A percentile compares a stretch with the other conserved stretches of the same genome.
Conservation (phyloP, 441 rosid species). For the Mallotus repandus region DNA sequence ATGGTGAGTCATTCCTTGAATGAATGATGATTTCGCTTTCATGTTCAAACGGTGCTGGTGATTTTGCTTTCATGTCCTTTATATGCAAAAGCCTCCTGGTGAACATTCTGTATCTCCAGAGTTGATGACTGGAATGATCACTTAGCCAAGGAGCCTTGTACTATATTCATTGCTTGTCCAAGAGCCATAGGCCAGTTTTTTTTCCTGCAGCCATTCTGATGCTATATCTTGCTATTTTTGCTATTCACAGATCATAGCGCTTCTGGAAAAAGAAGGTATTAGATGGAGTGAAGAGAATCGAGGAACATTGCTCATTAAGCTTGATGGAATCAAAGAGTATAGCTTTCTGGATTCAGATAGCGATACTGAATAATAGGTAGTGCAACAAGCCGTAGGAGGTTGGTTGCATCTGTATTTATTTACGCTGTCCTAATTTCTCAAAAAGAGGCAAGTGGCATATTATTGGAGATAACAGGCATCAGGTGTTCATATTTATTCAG, state of each 20-base stretch:
- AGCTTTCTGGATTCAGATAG: conserved; percentile 67
- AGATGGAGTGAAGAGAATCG: conserved; percentile 69
- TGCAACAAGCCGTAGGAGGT: neutral
- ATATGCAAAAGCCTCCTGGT: neutral
- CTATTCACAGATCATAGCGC: conserved; percentile 53
- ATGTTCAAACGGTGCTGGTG: neutral
- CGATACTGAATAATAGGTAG: conserved; percentile 42
- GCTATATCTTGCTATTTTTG: conserved; percentile 15
- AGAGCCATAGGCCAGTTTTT: neutral
- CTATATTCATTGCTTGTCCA: neutral
- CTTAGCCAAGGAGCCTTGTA: neutral
- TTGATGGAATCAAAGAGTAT: conserved; percentile 58
- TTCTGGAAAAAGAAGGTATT: conserved; percentile 60
- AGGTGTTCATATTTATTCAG: conserved; percentile 17
- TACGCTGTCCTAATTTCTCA: too few species aligned
- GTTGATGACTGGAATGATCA: neutral
- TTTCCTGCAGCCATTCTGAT: conserved; percentile 2
- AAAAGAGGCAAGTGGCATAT: neutral
- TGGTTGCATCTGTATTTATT: neutral
- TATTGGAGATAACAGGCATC: neutral
- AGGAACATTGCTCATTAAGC: conserved; percentile 66
- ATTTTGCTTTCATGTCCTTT: neutral
- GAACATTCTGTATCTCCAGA: neutral
- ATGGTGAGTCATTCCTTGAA: neutral
- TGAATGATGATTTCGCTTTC: neutral